These are phyloP conservation scores for Pisolithus orientalis DNA, from an alignment of 768 basidiomycete genomes.

Conservation along the genomic window DNA sequence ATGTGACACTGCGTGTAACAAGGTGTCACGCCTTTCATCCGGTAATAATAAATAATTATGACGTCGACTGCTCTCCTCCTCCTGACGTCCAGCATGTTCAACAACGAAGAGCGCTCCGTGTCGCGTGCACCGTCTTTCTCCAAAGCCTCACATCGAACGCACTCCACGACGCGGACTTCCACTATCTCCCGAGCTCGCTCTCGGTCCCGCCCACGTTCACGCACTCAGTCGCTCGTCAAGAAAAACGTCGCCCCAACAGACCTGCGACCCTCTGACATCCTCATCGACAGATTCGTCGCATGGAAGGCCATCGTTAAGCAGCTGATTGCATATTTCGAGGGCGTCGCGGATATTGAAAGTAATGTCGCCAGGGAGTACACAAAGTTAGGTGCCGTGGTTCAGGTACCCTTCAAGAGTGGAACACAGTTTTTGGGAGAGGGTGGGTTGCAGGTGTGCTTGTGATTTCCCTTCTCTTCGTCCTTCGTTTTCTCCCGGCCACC, in stretches of 20 bases:
- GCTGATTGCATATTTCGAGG: constrained; percentile 87
- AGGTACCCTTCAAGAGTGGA: constrained; percentile 91
- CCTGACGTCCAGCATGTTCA: constrained; percentile 4
- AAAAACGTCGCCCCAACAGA: constrained; percentile 90
- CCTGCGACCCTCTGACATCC: constrained; percentile 87
- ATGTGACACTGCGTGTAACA: no score
- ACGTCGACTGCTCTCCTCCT: background rate
- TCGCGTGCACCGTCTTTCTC: constrained; percentile 74
- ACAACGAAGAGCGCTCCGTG: constrained; percentile 43
- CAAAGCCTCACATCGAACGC: constrained; percentile 46
- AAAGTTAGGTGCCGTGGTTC: constrained; percentile 91
- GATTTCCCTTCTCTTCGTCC: constrained; percentile 8
- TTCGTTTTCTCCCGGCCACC: background rate
- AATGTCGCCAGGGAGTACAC: constrained; percentile 90
- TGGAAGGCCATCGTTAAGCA: constrained; percentile 98
- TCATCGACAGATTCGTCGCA: constrained; percentile 89
- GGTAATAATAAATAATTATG: background rate
- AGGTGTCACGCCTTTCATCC: no score
- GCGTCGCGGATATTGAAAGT: constrained; percentile 86
- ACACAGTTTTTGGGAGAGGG: constrained; percentile 99
- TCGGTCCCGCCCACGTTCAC: constrained; percentile 37
- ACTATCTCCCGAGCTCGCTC: no score
- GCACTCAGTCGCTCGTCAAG: constrained; percentile 86
- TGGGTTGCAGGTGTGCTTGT: constrained; percentile 68
- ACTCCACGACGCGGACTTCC: constrained; percentile 41